Conservation (phyloP, 176 grass and related monocot species). For the Typha latifolia region DNA sequence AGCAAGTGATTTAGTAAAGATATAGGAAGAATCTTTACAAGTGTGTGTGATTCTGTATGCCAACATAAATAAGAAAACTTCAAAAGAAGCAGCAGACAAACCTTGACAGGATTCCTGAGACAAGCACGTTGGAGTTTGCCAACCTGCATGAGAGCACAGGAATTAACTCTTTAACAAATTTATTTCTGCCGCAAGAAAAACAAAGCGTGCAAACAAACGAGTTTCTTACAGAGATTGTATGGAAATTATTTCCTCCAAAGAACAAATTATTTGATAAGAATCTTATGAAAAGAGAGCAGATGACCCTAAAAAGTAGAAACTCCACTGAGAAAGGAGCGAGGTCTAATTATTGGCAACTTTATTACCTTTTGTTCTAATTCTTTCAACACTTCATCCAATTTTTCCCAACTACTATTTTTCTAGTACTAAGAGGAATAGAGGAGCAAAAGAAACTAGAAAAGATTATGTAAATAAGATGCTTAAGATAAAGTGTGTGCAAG, state of each 20-base stretch:
- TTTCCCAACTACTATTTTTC: too few species aligned
- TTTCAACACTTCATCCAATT: background rate
- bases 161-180: background rate
- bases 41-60: background rate
- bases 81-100: background rate
- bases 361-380: background rate
- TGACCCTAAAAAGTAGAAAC: too few species aligned
- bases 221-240: too few species aligned
- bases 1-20: slow-evolving; percentile 6
- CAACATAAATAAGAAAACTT: background rate
- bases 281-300: too few species aligned
- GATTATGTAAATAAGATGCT: too few species aligned
- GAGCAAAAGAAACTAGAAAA: too few species aligned
- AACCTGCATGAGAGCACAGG: slow-evolving; percentile 32
- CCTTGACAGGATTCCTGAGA: slow-evolving; percentile 92
- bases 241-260: too few species aligned
- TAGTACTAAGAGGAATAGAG: too few species aligned
- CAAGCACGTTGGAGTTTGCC: slow-evolving; percentile 85
- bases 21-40: slow-evolving; percentile 52
- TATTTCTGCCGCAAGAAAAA: too few species aligned
- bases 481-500: too few species aligned
- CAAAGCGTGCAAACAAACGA: too few species aligned
- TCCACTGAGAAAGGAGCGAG: background rate
- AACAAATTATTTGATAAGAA: too few species aligned
- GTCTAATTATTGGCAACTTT: background rate